phyloP scores from a whole-genome alignment of 139 green algal genomes.

The Spirogloea muscicola region DNA sequence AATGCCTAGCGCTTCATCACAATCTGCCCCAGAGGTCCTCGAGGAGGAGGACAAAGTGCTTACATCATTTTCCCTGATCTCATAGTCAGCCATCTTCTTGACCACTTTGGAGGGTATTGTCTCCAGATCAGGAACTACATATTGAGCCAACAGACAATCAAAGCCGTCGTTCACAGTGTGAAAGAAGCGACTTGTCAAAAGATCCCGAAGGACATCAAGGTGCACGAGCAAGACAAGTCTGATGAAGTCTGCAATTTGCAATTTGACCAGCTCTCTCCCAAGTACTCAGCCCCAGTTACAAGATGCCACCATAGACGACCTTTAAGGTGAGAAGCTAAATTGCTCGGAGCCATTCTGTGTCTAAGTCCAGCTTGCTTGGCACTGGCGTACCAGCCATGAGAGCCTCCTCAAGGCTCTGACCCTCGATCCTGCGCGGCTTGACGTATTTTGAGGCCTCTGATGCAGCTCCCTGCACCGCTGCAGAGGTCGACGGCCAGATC shows the following conservation, averaged over 20 bases:
- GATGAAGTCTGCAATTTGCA: no score
- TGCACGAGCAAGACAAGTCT: not conserved
- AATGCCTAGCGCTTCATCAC: no score
- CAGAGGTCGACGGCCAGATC: not conserved
- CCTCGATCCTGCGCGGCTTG: constrained; percentile 2
- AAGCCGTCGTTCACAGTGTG: no score
- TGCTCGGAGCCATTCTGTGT: no score
- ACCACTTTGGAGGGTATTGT: constrained; percentile 18
- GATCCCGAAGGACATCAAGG: not conserved
- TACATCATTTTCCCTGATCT: constrained; percentile 24
- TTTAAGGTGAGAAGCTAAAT: no score
- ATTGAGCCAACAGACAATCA: no score
- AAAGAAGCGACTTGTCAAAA: not conserved
- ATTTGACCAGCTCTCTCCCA: no score
- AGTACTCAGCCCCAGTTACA: no score
- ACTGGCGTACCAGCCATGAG: constrained; percentile 14
- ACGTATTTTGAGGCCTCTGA: constrained; percentile 17
- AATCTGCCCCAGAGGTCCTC: no score
- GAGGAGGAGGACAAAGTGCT: constrained; percentile 2
- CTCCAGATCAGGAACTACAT: constrained; percentile 31
- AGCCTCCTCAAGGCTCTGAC: constrained; percentile 5
- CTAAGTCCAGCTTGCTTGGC: no score
- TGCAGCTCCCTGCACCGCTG: not conserved
- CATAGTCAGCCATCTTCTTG: not conserved
- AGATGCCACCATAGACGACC: no score